phyloP scores from a whole-genome alignment of 75 land plant genomes.

The Azolla pinnata region DNA sequence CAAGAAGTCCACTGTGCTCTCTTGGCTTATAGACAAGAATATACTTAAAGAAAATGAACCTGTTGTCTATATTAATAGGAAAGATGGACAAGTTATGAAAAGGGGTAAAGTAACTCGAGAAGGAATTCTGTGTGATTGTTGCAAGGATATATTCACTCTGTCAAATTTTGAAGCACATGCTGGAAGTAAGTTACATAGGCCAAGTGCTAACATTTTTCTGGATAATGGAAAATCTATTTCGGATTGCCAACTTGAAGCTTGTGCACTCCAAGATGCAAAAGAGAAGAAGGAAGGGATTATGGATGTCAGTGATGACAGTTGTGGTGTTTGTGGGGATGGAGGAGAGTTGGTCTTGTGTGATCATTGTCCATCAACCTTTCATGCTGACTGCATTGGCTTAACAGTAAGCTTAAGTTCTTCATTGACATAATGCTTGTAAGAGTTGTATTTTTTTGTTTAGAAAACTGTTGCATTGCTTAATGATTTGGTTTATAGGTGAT shows the following conservation, averaged over 20 bases:
- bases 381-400: slow-evolving; percentile 55
- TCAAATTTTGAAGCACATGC: slow-evolving; percentile 69
- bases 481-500: slow-evolving; percentile 36
- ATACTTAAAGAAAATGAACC: slow-evolving; percentile 48
- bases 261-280: slow-evolving; percentile 33
- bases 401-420: slow-evolving; percentile 35
- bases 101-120: slow-evolving; percentile 56
- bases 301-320: slow-evolving; percentile 89
- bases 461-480: background rate
- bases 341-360: slow-evolving; percentile 96
- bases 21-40: slow-evolving; percentile 68
- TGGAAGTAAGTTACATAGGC: slow-evolving; percentile 44
- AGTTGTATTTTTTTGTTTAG: background rate
- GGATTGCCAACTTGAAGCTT: slow-evolving; percentile 64
- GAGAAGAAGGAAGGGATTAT: slow-evolving; percentile 49
- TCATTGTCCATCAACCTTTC: slow-evolving; percentile 91
- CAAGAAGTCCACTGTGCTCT: slow-evolving; percentile 41
- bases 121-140: slow-evolving; percentile 76
- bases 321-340: slow-evolving; percentile 92
- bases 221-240: slow-evolving; percentile 63
- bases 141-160: slow-evolving; percentile 41
- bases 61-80: slow-evolving; percentile 43
- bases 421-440: background rate
- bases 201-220: slow-evolving; percentile 60
- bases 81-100: slow-evolving; percentile 36